A percentile compares a stretch with the other conserved stretches of the same genome.
These are phyloP conservation scores for Aspergillus biplanus DNA, from an alignment of 495 filamentous ascomycete species.

Conservation along the genomic window DNA sequence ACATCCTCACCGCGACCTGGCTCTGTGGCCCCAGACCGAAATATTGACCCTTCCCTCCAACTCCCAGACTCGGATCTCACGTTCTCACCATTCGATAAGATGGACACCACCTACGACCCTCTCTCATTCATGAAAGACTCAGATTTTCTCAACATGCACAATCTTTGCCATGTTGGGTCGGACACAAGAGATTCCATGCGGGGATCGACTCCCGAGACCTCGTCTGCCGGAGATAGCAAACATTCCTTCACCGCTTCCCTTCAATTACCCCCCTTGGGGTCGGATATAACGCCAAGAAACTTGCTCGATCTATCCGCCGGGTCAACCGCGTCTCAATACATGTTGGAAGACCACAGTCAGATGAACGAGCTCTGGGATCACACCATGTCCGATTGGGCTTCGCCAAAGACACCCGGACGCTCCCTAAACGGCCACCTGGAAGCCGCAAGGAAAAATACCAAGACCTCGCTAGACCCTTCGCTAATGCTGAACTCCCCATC, in stretches of 20 bases:
- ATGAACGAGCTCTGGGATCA: background rate
- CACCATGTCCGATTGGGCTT: background rate
- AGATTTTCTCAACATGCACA: background rate
- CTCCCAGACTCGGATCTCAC: background rate
- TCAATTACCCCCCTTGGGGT: background rate
- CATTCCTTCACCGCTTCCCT: background rate
- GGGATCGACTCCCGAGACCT: background rate
- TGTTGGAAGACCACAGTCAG: background rate
- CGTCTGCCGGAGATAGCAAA: background rate
- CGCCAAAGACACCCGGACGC: background rate
- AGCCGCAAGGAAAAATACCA: background rate
- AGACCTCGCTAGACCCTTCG: background rate
- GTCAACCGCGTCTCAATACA: background rate
- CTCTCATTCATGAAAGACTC: background rate
- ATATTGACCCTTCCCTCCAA: background rate
- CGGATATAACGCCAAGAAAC: background rate
- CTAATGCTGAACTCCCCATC: background rate
- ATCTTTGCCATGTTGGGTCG: background rate
- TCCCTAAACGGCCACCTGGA: background rate
- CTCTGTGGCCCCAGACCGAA: background rate
- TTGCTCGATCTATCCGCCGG: background rate
- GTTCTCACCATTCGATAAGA: background rate
- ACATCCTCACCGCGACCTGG: background rate
- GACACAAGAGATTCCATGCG: background rate
- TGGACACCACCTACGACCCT: background rate